Evolutionary conservation across 257 asterid genomes (phyloP), one percentile per base, ranked within the genome.

Genomic region (Agastache rugosa): DNA sequence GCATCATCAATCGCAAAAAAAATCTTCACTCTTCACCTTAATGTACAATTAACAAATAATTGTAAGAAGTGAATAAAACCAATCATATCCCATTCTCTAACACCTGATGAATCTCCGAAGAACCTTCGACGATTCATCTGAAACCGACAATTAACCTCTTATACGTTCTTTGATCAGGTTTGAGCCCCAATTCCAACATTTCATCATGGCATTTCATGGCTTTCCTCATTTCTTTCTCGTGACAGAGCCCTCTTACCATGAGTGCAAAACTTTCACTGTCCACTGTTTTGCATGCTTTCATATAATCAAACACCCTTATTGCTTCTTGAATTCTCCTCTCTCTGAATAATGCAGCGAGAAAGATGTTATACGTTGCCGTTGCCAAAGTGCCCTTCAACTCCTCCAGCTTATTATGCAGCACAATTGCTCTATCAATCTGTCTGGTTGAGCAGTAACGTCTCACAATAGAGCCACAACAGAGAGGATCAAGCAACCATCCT

Each of bases 191-290:
- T 63, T 78, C 83, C 79, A 90, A 31, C 98, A 93, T 93, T 23
- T 85, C 89, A 67, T 90, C 97, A 6, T 93, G 98, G 22, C 86
- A 72, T 73, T 78, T 86, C 97, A 90, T 93, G 63, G 97, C 98
- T 76, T 68, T 81, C 77, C 93, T 86, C 73, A 85, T 45, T 58
- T 90, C 90, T 58, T 86, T 84, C 29, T 59, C 90, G 16, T 16
- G 56, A 64, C 97, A 89, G 11, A 90, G 88, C 75, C 90, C 88
- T 44, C 81, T 71, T 29, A 93, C 84, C 90, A 87, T 79, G 27
- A 82, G n/a, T 50, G 78, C 73, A 79, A 86, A 89, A 75, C 91
- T 87, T 31, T 70, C 92, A 66, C 90, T 78, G 48, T 81, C 82
- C 67, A 83, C 71, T 29, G 37, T 34, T 44, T 87, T 70, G 64